Evolutionary conservation across 805 yeast species (phyloP).

Genomic region (Lachancea dasiensis): DNA sequence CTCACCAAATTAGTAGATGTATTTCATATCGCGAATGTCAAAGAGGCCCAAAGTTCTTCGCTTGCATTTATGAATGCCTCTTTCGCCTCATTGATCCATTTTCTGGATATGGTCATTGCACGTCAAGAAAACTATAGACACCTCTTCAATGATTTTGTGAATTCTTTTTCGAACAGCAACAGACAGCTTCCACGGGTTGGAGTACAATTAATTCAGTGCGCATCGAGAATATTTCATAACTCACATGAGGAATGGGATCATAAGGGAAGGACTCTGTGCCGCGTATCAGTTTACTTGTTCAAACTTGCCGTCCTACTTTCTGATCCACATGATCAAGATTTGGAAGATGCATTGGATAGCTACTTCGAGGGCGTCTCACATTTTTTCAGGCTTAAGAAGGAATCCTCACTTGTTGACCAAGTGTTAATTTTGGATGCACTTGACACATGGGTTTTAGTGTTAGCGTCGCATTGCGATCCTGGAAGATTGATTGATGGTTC

Average conservation of each 20-base stretch:
- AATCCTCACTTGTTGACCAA: conserved; percentile 53
- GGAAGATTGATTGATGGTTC: conserved; percentile 17
- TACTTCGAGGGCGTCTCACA: conserved; percentile 33
- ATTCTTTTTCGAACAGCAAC: conserved; percentile 7
- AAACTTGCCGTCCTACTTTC: conserved; percentile 35
- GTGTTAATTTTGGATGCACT: conserved; percentile 53
- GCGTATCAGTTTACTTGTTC: conserved; percentile 49
- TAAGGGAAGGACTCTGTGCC: conserved; percentile 57
- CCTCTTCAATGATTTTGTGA: conserved; percentile 46
- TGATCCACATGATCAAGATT: conserved; percentile 17
- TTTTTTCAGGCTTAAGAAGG: conserved; percentile 45
- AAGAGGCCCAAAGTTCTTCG: conserved; percentile 14
- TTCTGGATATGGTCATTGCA: conserved; percentile 58
- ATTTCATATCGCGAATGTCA: conserved; percentile 23
- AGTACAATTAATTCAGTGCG: conserved; percentile 40
- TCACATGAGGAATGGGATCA: conserved; percentile 55
- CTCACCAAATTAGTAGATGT: conserved; percentile 37
- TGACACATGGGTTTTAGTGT: conserved; percentile 46
- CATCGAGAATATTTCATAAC: conserved; percentile 42
- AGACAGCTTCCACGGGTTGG: conserved; percentile 46
- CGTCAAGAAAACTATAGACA: conserved; percentile 59
- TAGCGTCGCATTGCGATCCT: conserved; percentile 24
- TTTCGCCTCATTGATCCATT: conserved; percentile 54
- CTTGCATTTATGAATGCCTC: conserved; percentile 30
- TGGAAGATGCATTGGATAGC: conserved; percentile 25